Conservation (phyloP, 352 stramenopile genomes). For the Hyphochytrium catenoides region DNA sequence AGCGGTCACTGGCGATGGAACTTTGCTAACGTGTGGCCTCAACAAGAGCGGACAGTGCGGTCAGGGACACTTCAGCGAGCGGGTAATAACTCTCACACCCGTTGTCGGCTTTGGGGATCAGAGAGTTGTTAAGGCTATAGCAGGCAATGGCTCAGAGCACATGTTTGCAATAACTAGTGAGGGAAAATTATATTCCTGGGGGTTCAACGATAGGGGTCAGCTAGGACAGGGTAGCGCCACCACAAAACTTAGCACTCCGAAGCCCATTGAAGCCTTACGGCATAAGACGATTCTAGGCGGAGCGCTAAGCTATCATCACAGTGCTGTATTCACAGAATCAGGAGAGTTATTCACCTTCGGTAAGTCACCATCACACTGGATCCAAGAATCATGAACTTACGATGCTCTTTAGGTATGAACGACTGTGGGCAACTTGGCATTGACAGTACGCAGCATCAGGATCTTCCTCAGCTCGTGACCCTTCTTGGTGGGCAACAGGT, state of each 20-base stretch:
- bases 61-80: conserved; percentile 59
- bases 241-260: conserved; percentile 54
- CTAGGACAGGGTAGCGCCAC: conserved; percentile 52
- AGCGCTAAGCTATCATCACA: conserved; percentile 61
- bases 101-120: conserved; percentile 35
- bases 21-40: conserved; percentile 44
- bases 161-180: conserved; percentile 53
- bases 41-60: conserved; percentile 68
- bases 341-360: conserved; percentile 53
- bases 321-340: conserved; percentile 36
- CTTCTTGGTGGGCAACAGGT: conserved; percentile 35
- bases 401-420: too few relatives aligned
- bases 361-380: too few relatives aligned
- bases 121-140: conserved; percentile 33
- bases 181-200: conserved; percentile 51
- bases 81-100: conserved; percentile 36
- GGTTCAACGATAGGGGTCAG: conserved; percentile 59
- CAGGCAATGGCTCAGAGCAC: conserved; percentile 55
- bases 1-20: conserved; percentile 52
- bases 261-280: conserved; percentile 43
- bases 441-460: conserved; percentile 52
- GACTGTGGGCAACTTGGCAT: conserved; percentile 54
- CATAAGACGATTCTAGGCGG: conserved; percentile 44
- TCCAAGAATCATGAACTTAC: too few relatives aligned
- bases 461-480: conserved; percentile 48